Evolutionary conservation across 306 rosid species (phyloP).

Genomic region (Cajanus cajan): DNA sequence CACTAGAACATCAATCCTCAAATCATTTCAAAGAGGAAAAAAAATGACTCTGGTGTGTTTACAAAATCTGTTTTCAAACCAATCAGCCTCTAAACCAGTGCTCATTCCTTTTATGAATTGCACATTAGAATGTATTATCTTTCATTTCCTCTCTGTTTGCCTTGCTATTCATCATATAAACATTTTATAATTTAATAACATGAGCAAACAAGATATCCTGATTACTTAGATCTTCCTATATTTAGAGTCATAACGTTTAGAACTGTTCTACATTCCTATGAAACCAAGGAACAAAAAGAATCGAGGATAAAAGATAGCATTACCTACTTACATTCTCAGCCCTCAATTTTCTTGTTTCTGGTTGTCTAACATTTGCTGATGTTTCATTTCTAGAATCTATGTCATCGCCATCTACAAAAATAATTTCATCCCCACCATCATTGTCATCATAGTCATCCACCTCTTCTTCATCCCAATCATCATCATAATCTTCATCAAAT

Average conservation of each 20-base stretch:
- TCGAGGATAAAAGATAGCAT: neutral
- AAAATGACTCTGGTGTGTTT: neutral
- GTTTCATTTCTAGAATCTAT: slow-evolving; percentile 17
- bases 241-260: slow-evolving; percentile 6
- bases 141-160: neutral
- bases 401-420: slow-evolving; percentile 28
- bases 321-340: slow-evolving; percentile 40
- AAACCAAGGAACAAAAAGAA: neutral
- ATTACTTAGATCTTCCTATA: slow-evolving; percentile 8
- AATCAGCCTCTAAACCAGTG: neutral
- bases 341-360: slow-evolving; percentile 21
- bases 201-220: neutral
- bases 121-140: neutral
- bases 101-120: neutral
- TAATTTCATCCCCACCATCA: slow-evolving; percentile 32
- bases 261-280: slow-evolving; percentile 12
- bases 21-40: too few relatives aligned
- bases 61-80: neutral
- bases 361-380: slow-evolving; percentile 10
- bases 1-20: neutral
- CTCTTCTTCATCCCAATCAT: slow-evolving; percentile 41
- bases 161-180: neutral
- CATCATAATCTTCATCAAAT: slow-evolving; percentile 33
- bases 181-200: neutral
- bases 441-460: slow-evolving; percentile 35